phyloP scores from a whole-genome alignment of 2,329 filamentous ascomycete genomes.

The Acephala macrosclerotiorum region DNA sequence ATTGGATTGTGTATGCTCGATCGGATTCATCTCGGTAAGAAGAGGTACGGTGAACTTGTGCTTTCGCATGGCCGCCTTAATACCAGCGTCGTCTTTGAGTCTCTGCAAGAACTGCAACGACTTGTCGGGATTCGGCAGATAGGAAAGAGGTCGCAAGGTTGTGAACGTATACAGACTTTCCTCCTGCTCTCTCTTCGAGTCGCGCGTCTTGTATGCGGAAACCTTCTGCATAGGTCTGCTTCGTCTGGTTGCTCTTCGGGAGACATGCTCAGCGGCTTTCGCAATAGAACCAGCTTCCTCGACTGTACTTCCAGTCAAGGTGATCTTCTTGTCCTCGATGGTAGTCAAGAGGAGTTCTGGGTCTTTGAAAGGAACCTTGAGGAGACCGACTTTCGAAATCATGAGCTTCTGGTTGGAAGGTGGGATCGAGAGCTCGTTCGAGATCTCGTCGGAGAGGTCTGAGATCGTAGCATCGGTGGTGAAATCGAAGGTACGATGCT shows the following conservation, averaged over 20 bases:
- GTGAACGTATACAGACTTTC: slow-evolving; percentile 81
- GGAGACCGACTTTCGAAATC: slow-evolving; percentile 68
- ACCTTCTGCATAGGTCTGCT: slow-evolving; percentile 44
- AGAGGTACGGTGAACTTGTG: slow-evolving; percentile 86
- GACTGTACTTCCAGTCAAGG: slow-evolving; percentile 68
- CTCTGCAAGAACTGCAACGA: slow-evolving; percentile 76
- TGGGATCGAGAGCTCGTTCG: slow-evolving; percentile 64
- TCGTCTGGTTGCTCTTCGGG: slow-evolving; percentile 53
- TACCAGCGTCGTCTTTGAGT: slow-evolving; percentile 83
- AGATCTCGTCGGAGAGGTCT: slow-evolving; percentile 68
- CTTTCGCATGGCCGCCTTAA: slow-evolving; percentile 81
- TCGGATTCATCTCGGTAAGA: slow-evolving; percentile 95
- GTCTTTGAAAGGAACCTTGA: slow-evolving; percentile 70
- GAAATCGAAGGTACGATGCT: slow-evolving; percentile 53
- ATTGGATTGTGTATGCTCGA: slow-evolving; percentile 74
- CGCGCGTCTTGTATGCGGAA: slow-evolving; percentile 50
- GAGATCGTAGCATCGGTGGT: slow-evolving; percentile 55
- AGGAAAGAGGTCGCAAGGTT: slow-evolving; percentile 74
- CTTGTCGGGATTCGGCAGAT: slow-evolving; percentile 78
- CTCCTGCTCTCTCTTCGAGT: slow-evolving; percentile 51
- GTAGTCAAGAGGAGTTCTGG: slow-evolving; percentile 55
- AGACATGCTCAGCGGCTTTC: slow-evolving; percentile 55
- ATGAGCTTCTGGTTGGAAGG: slow-evolving; percentile 72
- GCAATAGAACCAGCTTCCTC: slow-evolving; percentile 65
- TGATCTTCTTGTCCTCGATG: slow-evolving; percentile 66